A percentile compares a stretch with the other conserved stretches of the same genome.
Conservation (phyloP, 164 flowering plant genomes). For the Vitis amurensis region DNA sequence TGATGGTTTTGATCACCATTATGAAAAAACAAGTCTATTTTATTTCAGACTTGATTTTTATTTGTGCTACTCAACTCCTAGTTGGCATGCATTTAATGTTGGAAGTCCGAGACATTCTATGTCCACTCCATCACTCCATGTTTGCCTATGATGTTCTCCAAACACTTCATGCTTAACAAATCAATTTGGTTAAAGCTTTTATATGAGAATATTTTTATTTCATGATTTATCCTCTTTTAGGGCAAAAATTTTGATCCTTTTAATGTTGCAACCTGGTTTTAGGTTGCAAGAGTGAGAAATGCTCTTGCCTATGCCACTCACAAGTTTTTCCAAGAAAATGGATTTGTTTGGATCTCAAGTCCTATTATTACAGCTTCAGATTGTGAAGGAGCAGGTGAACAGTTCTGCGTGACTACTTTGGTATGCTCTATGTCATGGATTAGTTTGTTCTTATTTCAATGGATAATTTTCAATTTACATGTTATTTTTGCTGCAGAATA, state of each 20-base stretch:
- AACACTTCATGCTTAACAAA: background rate
- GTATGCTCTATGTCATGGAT: constrained; percentile 36
- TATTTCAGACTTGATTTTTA: too few species aligned
- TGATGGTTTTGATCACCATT: too few species aligned
- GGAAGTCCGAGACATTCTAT: too few species aligned
- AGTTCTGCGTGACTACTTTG: constrained; percentile 95
- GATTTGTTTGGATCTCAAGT: constrained; percentile 93
- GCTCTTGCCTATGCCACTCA: constrained; percentile 95
- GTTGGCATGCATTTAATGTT: too few species aligned
- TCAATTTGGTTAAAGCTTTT: background rate
- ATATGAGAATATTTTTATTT: background rate
- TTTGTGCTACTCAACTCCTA: too few species aligned
- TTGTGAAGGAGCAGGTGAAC: constrained; percentile 99
- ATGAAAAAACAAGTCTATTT: too few species aligned
- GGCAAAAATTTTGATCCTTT: constrained; percentile 7
- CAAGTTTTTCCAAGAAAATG: constrained; percentile 93
- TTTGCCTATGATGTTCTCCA: background rate
- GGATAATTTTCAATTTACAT: background rate
- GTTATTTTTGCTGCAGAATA: background rate
- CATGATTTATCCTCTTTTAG: background rate
- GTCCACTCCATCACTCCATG: too few species aligned
- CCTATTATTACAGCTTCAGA: constrained; percentile 97
- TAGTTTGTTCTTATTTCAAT: background rate
- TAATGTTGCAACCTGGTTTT: constrained; percentile 26
- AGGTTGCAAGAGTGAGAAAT: constrained; percentile 97